Conservation (phyloP, 2,329 filamentous ascomycete genomes). For the Penicillium vulpinum region DNA sequence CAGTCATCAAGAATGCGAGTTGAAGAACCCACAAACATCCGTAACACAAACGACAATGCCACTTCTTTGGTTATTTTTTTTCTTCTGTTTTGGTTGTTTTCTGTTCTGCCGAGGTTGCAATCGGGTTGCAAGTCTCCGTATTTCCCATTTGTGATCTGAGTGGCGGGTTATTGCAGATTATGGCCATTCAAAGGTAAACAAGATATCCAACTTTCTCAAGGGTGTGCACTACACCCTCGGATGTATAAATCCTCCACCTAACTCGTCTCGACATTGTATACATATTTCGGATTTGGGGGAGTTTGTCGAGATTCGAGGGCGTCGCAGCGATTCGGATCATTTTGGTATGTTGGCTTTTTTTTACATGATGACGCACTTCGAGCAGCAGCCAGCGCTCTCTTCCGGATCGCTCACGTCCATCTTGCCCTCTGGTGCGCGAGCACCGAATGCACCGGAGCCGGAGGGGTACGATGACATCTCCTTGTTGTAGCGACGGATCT, state of each 20-base stretch:
- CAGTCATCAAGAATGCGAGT: slow-evolving; percentile 32
- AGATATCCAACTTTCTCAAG: slow-evolving; percentile 3
- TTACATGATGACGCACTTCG: slow-evolving; percentile 80
- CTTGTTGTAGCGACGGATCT: slow-evolving; percentile 97
- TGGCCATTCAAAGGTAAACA: slow-evolving; percentile 2
- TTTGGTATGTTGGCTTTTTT: not conserved
- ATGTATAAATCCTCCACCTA: not conserved
- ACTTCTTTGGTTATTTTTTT: slow-evolving; percentile 20
- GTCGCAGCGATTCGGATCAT: slow-evolving; percentile 2
- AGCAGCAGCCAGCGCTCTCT: slow-evolving; percentile 69
- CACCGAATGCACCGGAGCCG: slow-evolving; percentile 62
- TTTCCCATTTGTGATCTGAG: slow-evolving; percentile 1
- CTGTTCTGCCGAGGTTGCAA: slow-evolving; percentile 19
- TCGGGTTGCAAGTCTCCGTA: slow-evolving; percentile 7
- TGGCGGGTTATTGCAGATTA: slow-evolving; percentile 6
- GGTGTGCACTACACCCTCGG: not conserved
- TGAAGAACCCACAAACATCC: slow-evolving; percentile 27
- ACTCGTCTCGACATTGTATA: not conserved
- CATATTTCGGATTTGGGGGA: not conserved
- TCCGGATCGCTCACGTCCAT: slow-evolving; percentile 70
- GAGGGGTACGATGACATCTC: slow-evolving; percentile 89
- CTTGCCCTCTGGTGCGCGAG: slow-evolving; percentile 63
- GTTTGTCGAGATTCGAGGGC: not conserved
- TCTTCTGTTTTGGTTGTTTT: slow-evolving; percentile 13
- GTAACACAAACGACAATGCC: slow-evolving; percentile 23